These are phyloP conservation scores for Nidularia sp. DNA, from an alignment of 768 basidiomycete genomes.

Conservation along the genomic window DNA sequence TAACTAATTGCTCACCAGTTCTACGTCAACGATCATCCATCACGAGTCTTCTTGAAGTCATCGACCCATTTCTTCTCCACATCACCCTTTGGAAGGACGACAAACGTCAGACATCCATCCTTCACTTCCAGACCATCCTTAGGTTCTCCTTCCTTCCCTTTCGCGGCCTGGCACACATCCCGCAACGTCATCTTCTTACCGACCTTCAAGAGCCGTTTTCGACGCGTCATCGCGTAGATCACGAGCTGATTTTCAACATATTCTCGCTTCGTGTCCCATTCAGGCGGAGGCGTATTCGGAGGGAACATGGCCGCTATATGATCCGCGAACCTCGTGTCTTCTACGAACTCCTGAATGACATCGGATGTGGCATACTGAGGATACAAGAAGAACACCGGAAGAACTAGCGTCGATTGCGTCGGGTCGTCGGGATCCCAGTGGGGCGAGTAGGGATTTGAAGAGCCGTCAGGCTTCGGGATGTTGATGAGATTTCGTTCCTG, in stretches of 20 bases:
- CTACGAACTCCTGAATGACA: constrained; percentile 80
- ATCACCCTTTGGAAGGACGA: constrained; percentile 71
- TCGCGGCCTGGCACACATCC: constrained; percentile 67
- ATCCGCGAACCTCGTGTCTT: constrained; percentile 76
- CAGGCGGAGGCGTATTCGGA: constrained; percentile 53
- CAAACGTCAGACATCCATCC: constrained; percentile 78
- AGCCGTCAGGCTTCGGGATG: constrained; percentile 46
- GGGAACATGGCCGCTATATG: constrained; percentile 86
- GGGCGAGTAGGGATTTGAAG: constrained; percentile 55
- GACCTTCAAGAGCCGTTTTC: constrained; percentile 79
- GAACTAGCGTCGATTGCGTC: constrained; percentile 53
- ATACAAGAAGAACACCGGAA: constrained; percentile 93
- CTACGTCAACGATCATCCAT: constrained; percentile 6
- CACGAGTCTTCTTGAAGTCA: constrained; percentile 68
- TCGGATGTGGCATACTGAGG: constrained; percentile 89
- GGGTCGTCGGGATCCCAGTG: constrained; percentile 67
- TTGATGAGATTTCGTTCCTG: constrained; percentile 74
- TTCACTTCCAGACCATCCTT: constrained; percentile 81
- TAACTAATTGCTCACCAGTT: too few relatives aligned
- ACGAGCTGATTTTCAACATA: constrained; percentile 64
- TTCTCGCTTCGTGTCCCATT: constrained; percentile 73
- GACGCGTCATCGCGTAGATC: constrained; percentile 79
- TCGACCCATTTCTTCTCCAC: constrained; percentile 84
- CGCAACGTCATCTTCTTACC: constrained; percentile 86
- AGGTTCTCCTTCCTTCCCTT: constrained; percentile 52